Percentiles rank a stretch among this genome's conserved stretches.
phyloP scores from a whole-genome alignment of 768 basidiomycete species.

The Dioszegia hungarica region DNA sequence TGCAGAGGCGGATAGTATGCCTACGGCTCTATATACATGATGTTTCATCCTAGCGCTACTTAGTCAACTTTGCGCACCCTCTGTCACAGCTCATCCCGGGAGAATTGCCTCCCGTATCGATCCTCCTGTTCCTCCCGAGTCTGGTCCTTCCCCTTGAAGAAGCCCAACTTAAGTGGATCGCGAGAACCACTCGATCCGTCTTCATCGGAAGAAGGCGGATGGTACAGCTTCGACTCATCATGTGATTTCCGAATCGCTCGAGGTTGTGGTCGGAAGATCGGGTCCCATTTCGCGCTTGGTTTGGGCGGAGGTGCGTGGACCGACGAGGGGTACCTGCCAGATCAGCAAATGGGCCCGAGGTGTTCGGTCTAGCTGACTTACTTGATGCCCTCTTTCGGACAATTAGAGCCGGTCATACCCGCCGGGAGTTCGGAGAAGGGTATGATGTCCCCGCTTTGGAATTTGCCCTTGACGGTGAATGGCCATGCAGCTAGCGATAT shows the following conservation, averaged over 20 bases:
- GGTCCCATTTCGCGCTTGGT: conserved; percentile 26
- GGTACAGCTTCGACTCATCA: conserved; percentile 32
- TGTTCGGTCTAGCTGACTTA: conserved; percentile 7
- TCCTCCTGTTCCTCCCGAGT: conserved; percentile 25
- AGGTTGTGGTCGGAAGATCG: conserved; percentile 34
- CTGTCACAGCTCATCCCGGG: conserved; percentile 34
- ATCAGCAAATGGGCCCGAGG: not conserved
- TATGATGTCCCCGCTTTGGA: conserved; percentile 33
- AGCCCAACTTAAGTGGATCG: conserved; percentile 19
- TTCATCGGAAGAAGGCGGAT: conserved; percentile 8
- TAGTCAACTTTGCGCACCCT: no score
- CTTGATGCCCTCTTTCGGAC: conserved; percentile 41
- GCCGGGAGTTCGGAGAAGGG: conserved; percentile 12
- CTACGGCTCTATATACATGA: no score
- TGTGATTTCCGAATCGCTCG: conserved; percentile 31
- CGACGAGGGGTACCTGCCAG: conserved; percentile 33
- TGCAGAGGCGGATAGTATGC: no score
- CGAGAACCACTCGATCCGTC: not conserved
- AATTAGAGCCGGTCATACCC: conserved; percentile 14
- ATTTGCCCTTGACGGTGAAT: conserved; percentile 33
- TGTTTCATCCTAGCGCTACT: no score
- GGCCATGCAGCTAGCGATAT: conserved; percentile 41
- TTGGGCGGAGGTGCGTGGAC: conserved; percentile 9
- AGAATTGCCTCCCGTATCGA: conserved; percentile 11
- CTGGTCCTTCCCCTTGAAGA: conserved; percentile 36